phyloP scores from a whole-genome alignment of 1,284 basidiomycete species.

The Psilocybe mexicana region DNA sequence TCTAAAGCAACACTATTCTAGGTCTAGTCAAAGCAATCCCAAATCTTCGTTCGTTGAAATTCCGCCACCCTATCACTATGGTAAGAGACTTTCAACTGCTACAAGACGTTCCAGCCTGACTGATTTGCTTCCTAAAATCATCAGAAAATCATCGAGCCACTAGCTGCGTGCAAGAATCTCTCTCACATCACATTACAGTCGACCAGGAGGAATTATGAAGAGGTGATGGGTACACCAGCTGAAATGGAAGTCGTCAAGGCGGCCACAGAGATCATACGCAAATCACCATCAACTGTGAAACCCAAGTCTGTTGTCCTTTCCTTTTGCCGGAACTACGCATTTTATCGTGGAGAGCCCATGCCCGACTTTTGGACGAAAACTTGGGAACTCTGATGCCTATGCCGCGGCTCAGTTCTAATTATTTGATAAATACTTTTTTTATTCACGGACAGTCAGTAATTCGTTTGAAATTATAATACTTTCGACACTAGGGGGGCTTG shows the following conservation, averaged over 20 bases:
- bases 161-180: slow-evolving; percentile 3
- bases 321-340: background rate
- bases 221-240: background rate
- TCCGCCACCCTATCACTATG: slow-evolving; percentile 1
- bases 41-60: slow-evolving; percentile 22
- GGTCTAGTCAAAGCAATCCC: slow-evolving; percentile 25
- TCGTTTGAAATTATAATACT: too few relatives aligned
- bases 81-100: background rate
- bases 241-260: slow-evolving; percentile 1
- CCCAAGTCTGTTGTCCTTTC: slow-evolving; percentile 3
- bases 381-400: background rate
- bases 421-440: too few relatives aligned
- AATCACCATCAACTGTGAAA: background rate
- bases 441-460: too few relatives aligned
- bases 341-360: background rate
- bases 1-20: background rate
- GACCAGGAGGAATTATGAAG: background rate
- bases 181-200: slow-evolving; percentile 3
- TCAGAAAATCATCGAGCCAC: slow-evolving; percentile 3
- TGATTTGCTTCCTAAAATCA: background rate
- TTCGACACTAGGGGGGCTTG: too few relatives aligned
- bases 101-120: background rate
- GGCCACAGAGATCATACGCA: slow-evolving; percentile 7
- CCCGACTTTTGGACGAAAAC: background rate
- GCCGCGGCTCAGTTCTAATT: background rate